Evolutionary conservation across 208 protist genomes (phyloP).

Genomic region (Trichomonas tenax): DNA sequence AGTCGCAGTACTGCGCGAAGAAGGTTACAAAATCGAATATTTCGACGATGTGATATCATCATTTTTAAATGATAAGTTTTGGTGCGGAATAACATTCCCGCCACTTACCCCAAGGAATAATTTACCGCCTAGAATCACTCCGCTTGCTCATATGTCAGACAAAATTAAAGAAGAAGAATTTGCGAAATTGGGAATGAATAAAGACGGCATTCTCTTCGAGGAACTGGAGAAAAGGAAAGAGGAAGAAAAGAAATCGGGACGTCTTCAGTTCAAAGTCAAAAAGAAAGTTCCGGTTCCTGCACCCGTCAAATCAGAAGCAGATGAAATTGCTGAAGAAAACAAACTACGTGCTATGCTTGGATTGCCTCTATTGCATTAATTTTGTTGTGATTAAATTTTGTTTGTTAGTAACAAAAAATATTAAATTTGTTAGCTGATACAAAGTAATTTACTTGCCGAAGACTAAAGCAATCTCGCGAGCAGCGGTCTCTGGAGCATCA

Average conservation of each 20-base stretch:
- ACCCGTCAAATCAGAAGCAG: neutral
- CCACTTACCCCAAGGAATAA: neutral
- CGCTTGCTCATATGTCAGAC: neutral
- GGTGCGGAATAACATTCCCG: neutral
- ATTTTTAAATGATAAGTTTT: constrained; percentile 3
- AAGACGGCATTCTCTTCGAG: neutral
- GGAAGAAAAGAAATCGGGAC: neutral
- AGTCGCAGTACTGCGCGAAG: neutral
- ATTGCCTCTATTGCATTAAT: neutral
- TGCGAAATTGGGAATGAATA: neutral
- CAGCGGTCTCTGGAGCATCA: constrained; percentile 5
- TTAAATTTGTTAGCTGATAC: no score
- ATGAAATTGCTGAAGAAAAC: constrained; percentile 18
- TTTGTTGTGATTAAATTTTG: neutral
- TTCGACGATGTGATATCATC: neutral
- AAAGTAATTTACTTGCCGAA: constrained; percentile 16
- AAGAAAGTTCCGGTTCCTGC: neutral
- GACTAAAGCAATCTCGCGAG: constrained; percentile 1
- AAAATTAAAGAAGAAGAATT: neutral
- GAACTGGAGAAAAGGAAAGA: neutral
- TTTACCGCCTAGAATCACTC: neutral
- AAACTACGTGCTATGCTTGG: neutral
- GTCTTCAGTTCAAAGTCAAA: neutral
- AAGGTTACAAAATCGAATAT: neutral
- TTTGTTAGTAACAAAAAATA: no score